Percentiles rank a stretch among this genome's conserved stretches.
phyloP scores from a whole-genome alignment of 345 rosid genomes.

The Salix koriyanagi region DNA sequence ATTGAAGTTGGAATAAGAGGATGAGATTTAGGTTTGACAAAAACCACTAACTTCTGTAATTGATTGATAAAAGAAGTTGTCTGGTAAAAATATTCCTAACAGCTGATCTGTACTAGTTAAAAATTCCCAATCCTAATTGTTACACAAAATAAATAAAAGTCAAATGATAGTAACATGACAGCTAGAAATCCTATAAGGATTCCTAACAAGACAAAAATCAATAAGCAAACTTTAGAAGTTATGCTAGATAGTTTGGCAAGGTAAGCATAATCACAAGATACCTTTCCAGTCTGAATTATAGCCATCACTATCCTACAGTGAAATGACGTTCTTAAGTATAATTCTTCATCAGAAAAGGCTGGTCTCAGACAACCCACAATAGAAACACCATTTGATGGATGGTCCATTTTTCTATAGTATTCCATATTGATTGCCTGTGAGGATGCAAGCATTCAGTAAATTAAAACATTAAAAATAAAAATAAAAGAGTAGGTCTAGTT shows the following conservation, averaged over 20 bases:
- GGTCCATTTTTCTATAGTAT: conserved; percentile 57
- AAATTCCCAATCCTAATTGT: neutral
- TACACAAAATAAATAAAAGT: neutral
- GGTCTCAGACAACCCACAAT: conserved; percentile 83
- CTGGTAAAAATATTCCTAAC: neutral
- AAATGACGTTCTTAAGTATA: conserved; percentile 61
- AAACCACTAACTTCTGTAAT: neutral
- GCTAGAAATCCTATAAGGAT: neutral
- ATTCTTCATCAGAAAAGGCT: conserved; percentile 72
- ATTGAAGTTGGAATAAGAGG: neutral
- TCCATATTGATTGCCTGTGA: conserved; percentile 54
- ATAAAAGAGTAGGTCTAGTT: neutral
- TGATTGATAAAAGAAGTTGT: neutral
- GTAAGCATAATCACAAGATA: conserved; percentile 20
- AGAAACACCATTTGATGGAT: conserved; percentile 87
- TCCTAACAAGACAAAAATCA: neutral
- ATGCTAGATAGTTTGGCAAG: neutral
- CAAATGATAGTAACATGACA: neutral
- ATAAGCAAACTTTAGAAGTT: neutral
- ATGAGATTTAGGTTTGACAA: neutral
- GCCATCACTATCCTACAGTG: conserved; percentile 47
- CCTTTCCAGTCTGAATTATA: conserved; percentile 62
- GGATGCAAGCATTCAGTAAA: conserved; percentile 11
- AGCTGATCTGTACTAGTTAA: neutral
- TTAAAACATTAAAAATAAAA: neutral